Evolutionary conservation across 1,139 yeast species (phyloP).

Genomic region (Taphrina betulina): DNA sequence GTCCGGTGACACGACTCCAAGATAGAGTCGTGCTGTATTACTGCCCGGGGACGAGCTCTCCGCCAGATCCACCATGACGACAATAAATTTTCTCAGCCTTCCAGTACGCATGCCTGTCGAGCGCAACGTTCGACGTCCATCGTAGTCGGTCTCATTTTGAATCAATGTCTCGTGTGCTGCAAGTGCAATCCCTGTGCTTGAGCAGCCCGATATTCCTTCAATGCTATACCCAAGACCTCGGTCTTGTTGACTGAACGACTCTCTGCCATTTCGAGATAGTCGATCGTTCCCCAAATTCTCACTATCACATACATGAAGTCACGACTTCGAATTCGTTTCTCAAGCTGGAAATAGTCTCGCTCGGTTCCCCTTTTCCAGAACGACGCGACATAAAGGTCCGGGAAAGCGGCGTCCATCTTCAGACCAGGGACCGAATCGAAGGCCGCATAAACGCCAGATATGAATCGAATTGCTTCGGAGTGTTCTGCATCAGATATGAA

Average conservation of each 20-base stretch:
- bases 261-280: neutral
- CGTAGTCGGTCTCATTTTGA: no score
- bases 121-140: no score
- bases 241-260: constrained; percentile 5
- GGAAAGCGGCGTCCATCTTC: constrained; percentile 25
- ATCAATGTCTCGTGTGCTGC: constrained; percentile 15
- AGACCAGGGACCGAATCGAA: constrained; percentile 17
- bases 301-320: constrained; percentile 6
- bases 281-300: constrained; percentile 14
- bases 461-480: constrained; percentile 12
- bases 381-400: constrained; percentile 25
- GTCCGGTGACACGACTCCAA: no score
- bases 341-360: constrained; percentile 3
- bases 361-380: constrained; percentile 25
- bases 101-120: no score
- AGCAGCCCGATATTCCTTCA: constrained; percentile 14
- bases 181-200: constrained; percentile 6
- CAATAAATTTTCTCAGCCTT: no score
- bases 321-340: neutral
- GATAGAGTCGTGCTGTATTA: no score
- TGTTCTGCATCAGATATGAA: constrained; percentile 17
- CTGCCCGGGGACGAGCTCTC: no score
- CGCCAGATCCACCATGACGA: no score
- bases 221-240: neutral
- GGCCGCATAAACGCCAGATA: constrained; percentile 19